Evolutionary conservation across 2,329 filamentous ascomycete species (phyloP).

Genomic region (Colletotrichum destructivum): DNA sequence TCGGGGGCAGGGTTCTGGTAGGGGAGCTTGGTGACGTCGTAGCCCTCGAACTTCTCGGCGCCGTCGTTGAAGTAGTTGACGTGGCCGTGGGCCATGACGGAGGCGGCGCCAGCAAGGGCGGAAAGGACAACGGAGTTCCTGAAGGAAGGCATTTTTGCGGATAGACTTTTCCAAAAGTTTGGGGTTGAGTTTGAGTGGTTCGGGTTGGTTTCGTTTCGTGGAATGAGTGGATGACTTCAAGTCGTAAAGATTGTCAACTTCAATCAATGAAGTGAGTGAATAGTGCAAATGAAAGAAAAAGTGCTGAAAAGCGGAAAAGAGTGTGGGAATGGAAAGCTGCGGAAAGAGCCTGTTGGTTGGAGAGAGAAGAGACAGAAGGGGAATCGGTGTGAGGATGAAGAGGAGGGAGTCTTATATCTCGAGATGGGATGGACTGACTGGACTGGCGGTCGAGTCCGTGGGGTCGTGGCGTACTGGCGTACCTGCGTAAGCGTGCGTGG

Average conservation of each 20-base stretch:
- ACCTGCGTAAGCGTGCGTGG: constrained; percentile 23
- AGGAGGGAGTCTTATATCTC: constrained; percentile 39
- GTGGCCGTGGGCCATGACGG: constrained; percentile 51
- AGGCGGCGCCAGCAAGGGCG: constrained; percentile 45
- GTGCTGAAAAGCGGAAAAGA: constrained; percentile 41
- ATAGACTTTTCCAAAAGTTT: constrained; percentile 31
- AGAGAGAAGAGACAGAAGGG: neutral
- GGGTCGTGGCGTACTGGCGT: constrained; percentile 22
- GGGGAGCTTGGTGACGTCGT: constrained; percentile 47
- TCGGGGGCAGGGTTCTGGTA: constrained; percentile 47
- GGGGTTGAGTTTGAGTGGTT: constrained; percentile 1
- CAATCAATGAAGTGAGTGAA: constrained; percentile 42
- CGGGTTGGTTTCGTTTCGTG: constrained; percentile 10
- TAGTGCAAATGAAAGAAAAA: constrained; percentile 39
- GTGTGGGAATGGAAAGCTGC: constrained; percentile 40
- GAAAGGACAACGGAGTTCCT: constrained; percentile 44
- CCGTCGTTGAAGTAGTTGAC: constrained; percentile 49
- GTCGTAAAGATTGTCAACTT: constrained; percentile 39
- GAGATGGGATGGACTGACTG: constrained; percentile 18
- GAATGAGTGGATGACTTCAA: constrained; percentile 38
- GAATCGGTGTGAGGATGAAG: neutral
- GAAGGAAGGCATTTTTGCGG: constrained; percentile 45
- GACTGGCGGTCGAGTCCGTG: constrained; percentile 3
- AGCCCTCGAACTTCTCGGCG: constrained; percentile 50
- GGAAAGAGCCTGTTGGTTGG: constrained; percentile 37